phyloP scores from a whole-genome alignment of 805 yeast genomes.

The Saccharomycopsis fodiens region DNA sequence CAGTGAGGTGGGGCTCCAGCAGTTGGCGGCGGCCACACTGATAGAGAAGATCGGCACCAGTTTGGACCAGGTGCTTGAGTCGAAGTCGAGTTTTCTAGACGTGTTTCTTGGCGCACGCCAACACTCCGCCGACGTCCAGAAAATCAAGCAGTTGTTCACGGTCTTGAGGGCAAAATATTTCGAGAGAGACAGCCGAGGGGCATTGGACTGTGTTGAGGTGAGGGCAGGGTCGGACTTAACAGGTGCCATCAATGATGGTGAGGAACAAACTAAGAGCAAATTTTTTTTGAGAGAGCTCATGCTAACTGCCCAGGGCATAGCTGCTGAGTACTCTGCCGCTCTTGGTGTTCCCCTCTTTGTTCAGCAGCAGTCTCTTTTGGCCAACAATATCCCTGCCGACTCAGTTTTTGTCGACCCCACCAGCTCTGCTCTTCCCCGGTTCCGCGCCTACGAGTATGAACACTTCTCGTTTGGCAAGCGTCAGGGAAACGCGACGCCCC shows the following conservation, averaged over 20 bases:
- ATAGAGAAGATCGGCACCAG: not conserved
- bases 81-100: conserved; percentile 21
- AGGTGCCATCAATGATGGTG: not conserved
- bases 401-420: conserved; percentile 22
- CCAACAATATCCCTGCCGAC: conserved; percentile 23
- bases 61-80: conserved; percentile 2
- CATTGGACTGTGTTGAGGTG: conserved; percentile 6
- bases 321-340: conserved; percentile 25
- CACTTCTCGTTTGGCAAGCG: conserved; percentile 34
- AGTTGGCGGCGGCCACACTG: conserved; percentile 9
- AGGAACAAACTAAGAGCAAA: not conserved
- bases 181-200: conserved; percentile 7
- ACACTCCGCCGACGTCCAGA: conserved; percentile 6
- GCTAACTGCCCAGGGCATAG: conserved; percentile 28
- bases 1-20: conserved; percentile 17
- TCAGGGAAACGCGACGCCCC: conserved; percentile 30
- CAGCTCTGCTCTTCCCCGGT: conserved; percentile 23
- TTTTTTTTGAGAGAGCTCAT: conserved; percentile 23
- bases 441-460: conserved; percentile 29
- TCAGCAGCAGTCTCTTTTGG: conserved; percentile 25
- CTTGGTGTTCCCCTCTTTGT: conserved; percentile 25
- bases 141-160: conserved; percentile 14
- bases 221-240: conserved; percentile 2
- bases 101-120: conserved; percentile 17
- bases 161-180: conserved; percentile 7